Base-by-base conservation (phyloP, 176 grass and related monocot species). In the Eleusine indica region DNA sequence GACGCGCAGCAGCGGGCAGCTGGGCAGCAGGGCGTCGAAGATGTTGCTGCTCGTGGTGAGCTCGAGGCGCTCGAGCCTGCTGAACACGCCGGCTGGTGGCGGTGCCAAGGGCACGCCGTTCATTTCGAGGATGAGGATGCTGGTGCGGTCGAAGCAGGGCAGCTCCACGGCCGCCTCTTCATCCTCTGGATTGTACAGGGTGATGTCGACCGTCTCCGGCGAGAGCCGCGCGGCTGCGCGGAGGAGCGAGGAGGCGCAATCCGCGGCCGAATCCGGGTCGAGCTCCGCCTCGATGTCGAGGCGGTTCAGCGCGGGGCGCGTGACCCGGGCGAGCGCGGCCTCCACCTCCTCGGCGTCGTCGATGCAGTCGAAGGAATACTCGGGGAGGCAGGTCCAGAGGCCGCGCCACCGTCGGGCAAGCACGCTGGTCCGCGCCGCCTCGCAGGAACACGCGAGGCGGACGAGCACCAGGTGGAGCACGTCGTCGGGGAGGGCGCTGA, bases 311-410 rank as follows among this genome's bases (percentile, higher is more conserved):
- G 4, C 4, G 30, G 30, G 14, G 14, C 30, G 64, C 9, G 58
- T 62, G 62, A 66, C 30, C 29, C 4, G 64, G 1, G 1, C 30
- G 64, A 76, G 32, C 18, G 5, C 53, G 15, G 18, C 10, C 35
- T 60, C 52, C 4, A 76, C 12, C 74, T 1, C 2, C 4, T 30
- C 61, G 1, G 61, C 25, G 25, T 64, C 61, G 3, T 30, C 22
- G 3, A 76, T 0, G 19, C 19, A 18, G 10, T n/a, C 12, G 21
- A 76, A 76, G 19, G 19, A n/a, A 0, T 15, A 14, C 21, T 25
- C 11, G 19, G 19, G 38, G 74, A 76, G 74, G 54, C 18, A 38
- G 19, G 74, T 43, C 74, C 37, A 76, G 38, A 76, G 53, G 37
- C 37, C 37, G 19, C 37, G 38, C 74, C 74, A 76, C 10, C 38